Conservation (phyloP, 2,329 filamentous ascomycete species). For the Teratosphaeria pseudoeucalypti region DNA sequence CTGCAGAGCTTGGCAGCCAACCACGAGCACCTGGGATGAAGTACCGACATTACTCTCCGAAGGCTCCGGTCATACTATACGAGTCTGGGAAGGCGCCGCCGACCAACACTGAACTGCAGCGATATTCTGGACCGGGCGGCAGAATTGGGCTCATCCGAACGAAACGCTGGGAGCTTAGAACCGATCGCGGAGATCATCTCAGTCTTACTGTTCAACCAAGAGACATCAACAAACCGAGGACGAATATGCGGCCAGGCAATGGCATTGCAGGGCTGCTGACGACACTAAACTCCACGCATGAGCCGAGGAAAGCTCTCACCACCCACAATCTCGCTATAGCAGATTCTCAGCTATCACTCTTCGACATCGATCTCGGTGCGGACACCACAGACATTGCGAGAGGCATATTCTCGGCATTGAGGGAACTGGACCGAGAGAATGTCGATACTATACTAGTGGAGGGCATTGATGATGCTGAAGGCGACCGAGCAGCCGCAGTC, state of each 20-base stretch:
- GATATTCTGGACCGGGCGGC: conserved; percentile 14
- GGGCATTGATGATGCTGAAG: conserved; percentile 56
- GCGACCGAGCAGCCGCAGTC: conserved; percentile 66
- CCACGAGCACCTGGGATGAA: conserved; percentile 96
- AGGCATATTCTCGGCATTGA: conserved; percentile 75
- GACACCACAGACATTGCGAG: conserved; percentile 68
- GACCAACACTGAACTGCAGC: conserved; percentile 20
- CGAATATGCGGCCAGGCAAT: neutral
- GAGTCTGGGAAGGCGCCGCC: conserved; percentile 43
- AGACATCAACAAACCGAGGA: neutral
- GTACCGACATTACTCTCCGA: conserved; percentile 94
- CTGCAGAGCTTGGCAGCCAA: conserved; percentile 50
- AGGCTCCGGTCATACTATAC: conserved; percentile 62
- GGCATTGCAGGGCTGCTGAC: conserved; percentile 20
- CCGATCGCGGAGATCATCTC: neutral
- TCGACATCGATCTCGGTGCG: conserved; percentile 64
- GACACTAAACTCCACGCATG: conserved; percentile 8
- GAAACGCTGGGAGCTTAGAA: conserved; percentile 22
- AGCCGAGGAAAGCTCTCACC: conserved; percentile 2
- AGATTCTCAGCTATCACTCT: conserved; percentile 23
- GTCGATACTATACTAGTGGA: conserved; percentile 86
- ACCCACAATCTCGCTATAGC: neutral
- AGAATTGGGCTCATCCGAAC: conserved; percentile 33
- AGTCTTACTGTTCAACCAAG: neutral
- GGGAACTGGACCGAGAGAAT: conserved; percentile 69